These are phyloP conservation scores for Haplosporangium sp. DNA, from an alignment of 371 early-diverging fungal species.

Conservation along the genomic window DNA sequence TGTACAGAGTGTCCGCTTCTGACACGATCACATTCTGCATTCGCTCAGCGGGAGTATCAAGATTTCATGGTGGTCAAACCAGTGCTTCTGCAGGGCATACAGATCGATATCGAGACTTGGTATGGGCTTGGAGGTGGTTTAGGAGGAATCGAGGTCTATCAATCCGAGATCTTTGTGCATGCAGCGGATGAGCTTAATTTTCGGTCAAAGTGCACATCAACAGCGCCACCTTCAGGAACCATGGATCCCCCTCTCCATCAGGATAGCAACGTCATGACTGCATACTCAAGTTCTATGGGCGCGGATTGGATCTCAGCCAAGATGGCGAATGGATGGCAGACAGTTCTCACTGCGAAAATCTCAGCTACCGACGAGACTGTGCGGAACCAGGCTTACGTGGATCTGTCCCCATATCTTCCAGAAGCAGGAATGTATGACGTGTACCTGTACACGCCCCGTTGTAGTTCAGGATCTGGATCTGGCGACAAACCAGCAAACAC, in stretches of 20 bases:
- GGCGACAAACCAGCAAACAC: slow-evolving; percentile 37
- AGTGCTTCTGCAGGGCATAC: slow-evolving; percentile 61
- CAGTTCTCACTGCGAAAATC: slow-evolving; percentile 39
- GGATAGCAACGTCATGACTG: slow-evolving; percentile 15
- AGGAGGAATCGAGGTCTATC: slow-evolving; percentile 74
- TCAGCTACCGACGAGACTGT: slow-evolving; percentile 30
- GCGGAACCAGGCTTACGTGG: slow-evolving; percentile 56
- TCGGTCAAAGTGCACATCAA: slow-evolving; percentile 24
- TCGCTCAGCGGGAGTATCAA: slow-evolving; percentile 54
- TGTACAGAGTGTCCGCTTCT: slow-evolving; percentile 74
- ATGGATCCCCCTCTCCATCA: slow-evolving; percentile 45
- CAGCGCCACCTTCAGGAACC: neutral
- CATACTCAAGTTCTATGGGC: slow-evolving; percentile 25
- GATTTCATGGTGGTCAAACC: slow-evolving; percentile 70
- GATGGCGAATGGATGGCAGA: slow-evolving; percentile 52
- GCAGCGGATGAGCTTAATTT: slow-evolving; percentile 54
- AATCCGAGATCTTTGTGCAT: slow-evolving; percentile 66
- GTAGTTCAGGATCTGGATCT: slow-evolving; percentile 56
- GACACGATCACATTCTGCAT: slow-evolving; percentile 24
- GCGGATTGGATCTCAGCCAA: slow-evolving; percentile 52
- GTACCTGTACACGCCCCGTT: slow-evolving; percentile 69
- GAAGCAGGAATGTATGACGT: slow-evolving; percentile 77
- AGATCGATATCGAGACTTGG: slow-evolving; percentile 75
- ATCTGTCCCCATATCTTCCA: slow-evolving; percentile 67
- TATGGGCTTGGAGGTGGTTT: slow-evolving; percentile 83